Conservation (phyloP, 2,329 filamentous ascomycete genomes). For the Cercospora sp. region DNA sequence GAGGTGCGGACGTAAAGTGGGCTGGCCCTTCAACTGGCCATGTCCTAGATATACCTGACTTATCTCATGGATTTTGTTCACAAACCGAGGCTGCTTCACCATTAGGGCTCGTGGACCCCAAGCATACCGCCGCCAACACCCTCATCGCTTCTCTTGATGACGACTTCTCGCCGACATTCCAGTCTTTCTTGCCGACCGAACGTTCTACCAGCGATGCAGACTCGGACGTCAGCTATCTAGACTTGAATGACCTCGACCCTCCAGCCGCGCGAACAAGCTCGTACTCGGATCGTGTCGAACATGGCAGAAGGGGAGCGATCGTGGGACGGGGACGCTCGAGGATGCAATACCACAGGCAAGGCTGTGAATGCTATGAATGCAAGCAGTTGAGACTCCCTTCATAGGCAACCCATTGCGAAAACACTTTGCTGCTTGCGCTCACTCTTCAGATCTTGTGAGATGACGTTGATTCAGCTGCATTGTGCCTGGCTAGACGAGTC, state of each 20-base stretch:
- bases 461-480: slow-evolving; percentile 7
- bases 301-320: neutral
- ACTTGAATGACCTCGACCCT: neutral
- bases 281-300: neutral
- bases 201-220: neutral
- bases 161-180: slow-evolving; percentile 5
- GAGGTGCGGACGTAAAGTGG: neutral
- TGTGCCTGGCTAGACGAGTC: slow-evolving; percentile 7
- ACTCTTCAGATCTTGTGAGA: neutral
- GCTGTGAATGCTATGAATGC: neutral
- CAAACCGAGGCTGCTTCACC: neutral
- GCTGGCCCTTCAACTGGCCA: neutral
- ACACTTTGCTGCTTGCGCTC: neutral
- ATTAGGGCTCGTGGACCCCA: neutral
- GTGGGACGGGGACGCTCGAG: neutral
- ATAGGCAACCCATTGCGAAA: neutral
- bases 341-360: neutral
- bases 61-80: neutral
- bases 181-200: neutral
- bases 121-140: neutral
- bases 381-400: neutral
- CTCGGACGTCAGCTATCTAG: slow-evolving; percentile 2
- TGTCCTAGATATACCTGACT: neutral
- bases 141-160: slow-evolving; percentile 15
- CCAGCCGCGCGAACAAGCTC: neutral